A percentile compares a stretch with the other conserved stretches of the same genome.
These are phyloP conservation scores for Aureobasidium zeae DNA, from an alignment of 2,329 filamentous ascomycete genomes.

Conservation along the genomic window DNA sequence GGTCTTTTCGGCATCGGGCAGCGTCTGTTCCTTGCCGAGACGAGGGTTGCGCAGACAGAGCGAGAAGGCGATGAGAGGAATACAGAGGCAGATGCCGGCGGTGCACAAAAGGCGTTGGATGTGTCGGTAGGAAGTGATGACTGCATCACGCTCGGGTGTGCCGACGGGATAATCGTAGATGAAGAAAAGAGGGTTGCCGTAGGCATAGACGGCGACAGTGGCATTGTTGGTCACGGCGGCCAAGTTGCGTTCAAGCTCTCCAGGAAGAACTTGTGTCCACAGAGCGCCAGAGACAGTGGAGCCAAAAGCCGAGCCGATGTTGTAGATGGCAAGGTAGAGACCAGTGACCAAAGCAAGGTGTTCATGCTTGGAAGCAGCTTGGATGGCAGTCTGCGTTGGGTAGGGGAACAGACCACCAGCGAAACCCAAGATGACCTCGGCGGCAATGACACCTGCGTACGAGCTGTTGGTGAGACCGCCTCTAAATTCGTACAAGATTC, in stretches of 20 bases:
- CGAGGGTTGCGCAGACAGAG: slow-evolving; percentile 38
- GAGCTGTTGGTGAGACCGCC: slow-evolving; percentile 25
- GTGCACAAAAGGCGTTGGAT: slow-evolving; percentile 43
- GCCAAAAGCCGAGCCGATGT: slow-evolving; percentile 39
- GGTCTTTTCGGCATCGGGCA: slow-evolving; percentile 37
- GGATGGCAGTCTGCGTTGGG: slow-evolving; percentile 28
- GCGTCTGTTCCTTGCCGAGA: slow-evolving; percentile 38
- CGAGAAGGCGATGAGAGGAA: slow-evolving; percentile 39
- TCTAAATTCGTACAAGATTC: slow-evolving; percentile 31
- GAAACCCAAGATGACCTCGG: slow-evolving; percentile 31
- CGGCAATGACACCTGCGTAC: slow-evolving; percentile 39
- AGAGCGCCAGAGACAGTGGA: slow-evolving; percentile 52
- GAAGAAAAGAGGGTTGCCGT: slow-evolving; percentile 35
- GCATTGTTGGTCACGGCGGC: slow-evolving; percentile 26
- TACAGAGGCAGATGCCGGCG: slow-evolving; percentile 41
- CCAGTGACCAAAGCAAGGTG: slow-evolving; percentile 54
- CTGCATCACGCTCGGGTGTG: slow-evolving; percentile 35
- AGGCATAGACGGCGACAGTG: slow-evolving; percentile 34
- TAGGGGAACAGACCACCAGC: slow-evolving; percentile 25
- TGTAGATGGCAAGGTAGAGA: slow-evolving; percentile 50
- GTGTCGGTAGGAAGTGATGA: slow-evolving; percentile 38
- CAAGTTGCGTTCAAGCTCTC: slow-evolving; percentile 33
- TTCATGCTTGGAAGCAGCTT: slow-evolving; percentile 32
- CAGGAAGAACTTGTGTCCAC: slow-evolving; percentile 51
- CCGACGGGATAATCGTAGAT: slow-evolving; percentile 34